Evolutionary conservation across 176 grass and related monocot genomes (phyloP), one percentile per base, ranked within the genome.

Genomic region (Lolium rigidum): DNA sequence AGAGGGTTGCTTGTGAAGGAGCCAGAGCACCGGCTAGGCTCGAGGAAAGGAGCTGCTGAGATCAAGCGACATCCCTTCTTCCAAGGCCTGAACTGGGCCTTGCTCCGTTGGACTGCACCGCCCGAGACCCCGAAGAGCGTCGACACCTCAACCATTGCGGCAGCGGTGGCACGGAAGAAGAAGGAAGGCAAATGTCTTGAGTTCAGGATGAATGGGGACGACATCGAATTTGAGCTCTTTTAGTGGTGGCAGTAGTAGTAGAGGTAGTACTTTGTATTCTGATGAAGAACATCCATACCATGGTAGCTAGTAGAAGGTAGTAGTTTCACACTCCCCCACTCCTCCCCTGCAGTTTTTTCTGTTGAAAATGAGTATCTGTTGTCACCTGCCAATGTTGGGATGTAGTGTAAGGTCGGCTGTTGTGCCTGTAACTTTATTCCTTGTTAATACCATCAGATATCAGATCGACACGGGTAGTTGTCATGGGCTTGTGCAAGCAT

Each of bases 51-150:
- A 35, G 97, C 97, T 0, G 93, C 94, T 3, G 97, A 98, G 86
- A 94, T 98, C 64, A 98, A 98, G 84, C 88, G 87, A 79, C 97
- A 98, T 22, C 92, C 93, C 2, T 98, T 98, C 85, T 98, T 98
- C 24, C 92, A 95, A 70, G 97, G 97, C 7, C 70, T 98, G 64
- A 98, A 95, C 81, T 98, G 97, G 97, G 97, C 97, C 26, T 85
- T 98, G 90, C 94, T 95, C 49, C 86, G 94, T 7, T 98, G 97
- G 82, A 91, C 94, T 1, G 85, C 87, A 16, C 97, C 94, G 0
- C 97, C 97, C 0, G 94, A 98, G 78, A 91, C 90, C 20, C 97
- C 88, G 0, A 91, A 62, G 73, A 87, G 74, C 7, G 82, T 86
- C 1, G 92, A 94, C 4, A 39, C 88, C 15, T 67, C 90, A 35